phyloP scores from a whole-genome alignment of 106 monocot species.

The Platanthera guangdongensis region DNA sequence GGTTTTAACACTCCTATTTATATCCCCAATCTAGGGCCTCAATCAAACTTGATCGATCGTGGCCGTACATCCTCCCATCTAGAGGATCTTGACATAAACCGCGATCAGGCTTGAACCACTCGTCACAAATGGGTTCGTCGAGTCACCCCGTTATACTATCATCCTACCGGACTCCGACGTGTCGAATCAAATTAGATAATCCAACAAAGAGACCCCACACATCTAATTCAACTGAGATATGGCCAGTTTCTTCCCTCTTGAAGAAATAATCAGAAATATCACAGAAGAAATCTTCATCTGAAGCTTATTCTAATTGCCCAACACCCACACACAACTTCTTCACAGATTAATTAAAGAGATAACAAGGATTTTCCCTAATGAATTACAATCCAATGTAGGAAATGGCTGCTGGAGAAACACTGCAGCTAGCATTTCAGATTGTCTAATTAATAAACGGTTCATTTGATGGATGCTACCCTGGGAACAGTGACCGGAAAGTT shows the following conservation, averaged over 20 bases:
- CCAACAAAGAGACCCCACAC: too few relatives aligned
- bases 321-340: neutral
- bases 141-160: too few relatives aligned
- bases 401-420: neutral
- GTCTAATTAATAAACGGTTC: neutral
- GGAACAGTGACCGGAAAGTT: constrained; percentile 12
- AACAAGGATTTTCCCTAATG: neutral
- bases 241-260: neutral
- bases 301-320: neutral
- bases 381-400: neutral
- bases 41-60: too few relatives aligned
- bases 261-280: constrained; percentile 4
- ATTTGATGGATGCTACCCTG: constrained; percentile 7
- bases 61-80: too few relatives aligned
- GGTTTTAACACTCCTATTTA: too few relatives aligned
- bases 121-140: too few relatives aligned
- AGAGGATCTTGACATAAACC: too few relatives aligned
- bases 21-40: too few relatives aligned
- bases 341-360: neutral
- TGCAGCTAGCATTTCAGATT: neutral
- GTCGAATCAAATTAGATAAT: too few relatives aligned
- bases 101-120: too few relatives aligned
- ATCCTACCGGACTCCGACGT: too few relatives aligned
- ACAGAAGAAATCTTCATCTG: neutral
- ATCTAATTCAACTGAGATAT: neutral